phyloP scores from a whole-genome alignment of 2,329 filamentous ascomycete genomes.

The Sordariomycetes sp. region DNA sequence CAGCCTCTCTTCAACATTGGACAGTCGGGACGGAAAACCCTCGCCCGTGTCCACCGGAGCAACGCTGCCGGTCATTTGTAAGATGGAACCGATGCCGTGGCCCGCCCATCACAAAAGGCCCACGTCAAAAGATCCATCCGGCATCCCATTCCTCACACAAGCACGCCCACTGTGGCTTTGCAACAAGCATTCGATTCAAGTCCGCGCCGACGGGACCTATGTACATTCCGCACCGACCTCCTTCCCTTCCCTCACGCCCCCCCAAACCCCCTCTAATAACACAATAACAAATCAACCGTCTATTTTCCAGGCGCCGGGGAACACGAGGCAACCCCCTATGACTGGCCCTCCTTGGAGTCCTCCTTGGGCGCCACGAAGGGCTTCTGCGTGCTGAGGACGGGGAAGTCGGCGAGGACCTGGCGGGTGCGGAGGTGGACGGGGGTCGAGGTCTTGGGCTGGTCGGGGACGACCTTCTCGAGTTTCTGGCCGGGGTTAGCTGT shows the following conservation, averaged over 20 bases:
- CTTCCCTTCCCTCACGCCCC: not conserved
- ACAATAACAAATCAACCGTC: not conserved
- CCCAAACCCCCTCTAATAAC: not conserved
- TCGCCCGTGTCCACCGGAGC: too few relatives aligned
- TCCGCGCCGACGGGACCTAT: not conserved
- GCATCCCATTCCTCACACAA: not conserved
- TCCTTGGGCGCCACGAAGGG: slow-evolving; percentile 22
- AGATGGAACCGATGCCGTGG: too few relatives aligned
- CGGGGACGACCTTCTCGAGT: slow-evolving; percentile 69
- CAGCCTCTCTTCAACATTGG: too few relatives aligned
- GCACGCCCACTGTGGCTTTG: not conserved
- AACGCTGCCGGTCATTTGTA: too few relatives aligned
- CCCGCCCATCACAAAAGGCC: too few relatives aligned
- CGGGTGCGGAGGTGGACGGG: slow-evolving; percentile 61
- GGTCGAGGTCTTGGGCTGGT: slow-evolving; percentile 52
- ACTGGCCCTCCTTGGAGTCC: slow-evolving; percentile 15
- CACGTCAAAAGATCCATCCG: not conserved
- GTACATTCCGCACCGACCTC: not conserved
- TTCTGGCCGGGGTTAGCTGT: slow-evolving; percentile 34
- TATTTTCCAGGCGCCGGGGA: not conserved
- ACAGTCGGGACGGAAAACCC: too few relatives aligned
- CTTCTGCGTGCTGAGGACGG: slow-evolving; percentile 25
- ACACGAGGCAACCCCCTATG: not conserved
- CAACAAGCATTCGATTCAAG: not conserved
- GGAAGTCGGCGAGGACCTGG: slow-evolving; percentile 47